Evolutionary conservation across 352 stramenopile species (phyloP), one percentile per base, ranked within the genome.

Genomic region (Globisporangium rhizosaccharum): DNA sequence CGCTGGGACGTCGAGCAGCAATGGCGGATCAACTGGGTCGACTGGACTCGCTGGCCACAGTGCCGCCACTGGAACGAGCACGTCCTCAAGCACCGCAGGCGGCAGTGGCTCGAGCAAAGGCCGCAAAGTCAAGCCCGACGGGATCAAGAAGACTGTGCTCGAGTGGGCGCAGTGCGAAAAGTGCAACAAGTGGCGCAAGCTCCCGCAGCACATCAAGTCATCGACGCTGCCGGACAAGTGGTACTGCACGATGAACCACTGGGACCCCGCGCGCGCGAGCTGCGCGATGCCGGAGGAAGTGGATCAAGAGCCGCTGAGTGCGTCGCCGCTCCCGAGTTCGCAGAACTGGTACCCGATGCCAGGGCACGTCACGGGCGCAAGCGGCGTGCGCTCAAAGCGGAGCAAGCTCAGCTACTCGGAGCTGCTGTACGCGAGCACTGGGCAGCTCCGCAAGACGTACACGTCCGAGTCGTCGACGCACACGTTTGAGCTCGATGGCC

Each of bases 231-330:
- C 95, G 6, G 91, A 98, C 64, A 88, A 97, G 60, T 99, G 96
- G 96, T 98, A 96, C 63, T 99, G 96, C 71, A 85, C 89, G 20
- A 90, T 98, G 79, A 99, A 99, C 70, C 81, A 88, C 33, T 98
- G 92, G 82, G 94, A 98, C 66, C 65, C 79, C n/a, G 88, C 71
- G 4, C 81, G 79, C 37, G 81, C 82, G 5, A 90, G 82, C 47
- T 94, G 85, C 48, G 74, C 68, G 23, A 71, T 87, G 15, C 73
- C 85, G 2, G 79, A 94, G 56, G 82, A 94, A 72, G 78, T 75
- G 23, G 85, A 94, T 33, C 73, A 90, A 50, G 83, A 90, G n/a
- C 76, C 81, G 9, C 39, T 90, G 14, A 66, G 72, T 1, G 61
- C 66, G 7, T 80, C 72, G 11, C 75, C 76, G 12, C 57, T 74